These are phyloP conservation scores for Yamadazyma triangularis DNA, from an alignment of 1,139 yeast genomes.

Conservation along the genomic window DNA sequence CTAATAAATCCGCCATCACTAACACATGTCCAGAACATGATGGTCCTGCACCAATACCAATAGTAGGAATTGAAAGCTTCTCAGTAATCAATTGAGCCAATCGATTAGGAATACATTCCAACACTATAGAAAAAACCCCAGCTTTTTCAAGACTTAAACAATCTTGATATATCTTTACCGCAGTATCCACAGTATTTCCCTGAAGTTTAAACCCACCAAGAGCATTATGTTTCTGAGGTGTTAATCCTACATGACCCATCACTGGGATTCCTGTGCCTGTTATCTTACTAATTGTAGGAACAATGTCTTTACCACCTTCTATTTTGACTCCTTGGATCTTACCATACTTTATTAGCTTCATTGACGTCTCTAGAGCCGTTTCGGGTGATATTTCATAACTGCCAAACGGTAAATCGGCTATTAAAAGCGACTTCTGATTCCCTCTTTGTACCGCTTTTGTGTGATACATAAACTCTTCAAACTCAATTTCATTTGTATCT, in stretches of 20 bases:
- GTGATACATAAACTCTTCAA: conserved; percentile 78
- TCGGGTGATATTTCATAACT: conserved; percentile 62
- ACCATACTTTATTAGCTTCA: conserved; percentile 58
- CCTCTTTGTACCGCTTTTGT: conserved; percentile 76
- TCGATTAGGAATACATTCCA: conserved; percentile 83
- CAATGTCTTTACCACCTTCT: conserved; percentile 77
- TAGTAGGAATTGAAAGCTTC: conserved; percentile 66
- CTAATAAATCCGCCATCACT: conserved; percentile 81
- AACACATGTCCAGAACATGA: conserved; percentile 84
- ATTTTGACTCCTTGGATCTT: conserved; percentile 74
- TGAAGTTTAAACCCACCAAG: conserved; percentile 88
- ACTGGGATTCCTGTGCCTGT: conserved; percentile 78
- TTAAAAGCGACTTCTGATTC: conserved; percentile 54
- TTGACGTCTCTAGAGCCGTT: conserved; percentile 64
- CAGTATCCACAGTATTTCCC: conserved; percentile 57
- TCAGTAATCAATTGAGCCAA: conserved; percentile 66
- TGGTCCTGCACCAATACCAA: conserved; percentile 95
- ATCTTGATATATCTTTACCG: conserved; percentile 60
- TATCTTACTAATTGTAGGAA: conserved; percentile 42
- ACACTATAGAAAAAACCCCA: conserved; percentile 71
- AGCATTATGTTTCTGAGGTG: conserved; percentile 80
- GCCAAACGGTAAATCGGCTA: conserved; percentile 93
- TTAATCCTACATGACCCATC: conserved; percentile 87
- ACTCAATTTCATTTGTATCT: conserved; percentile 68
- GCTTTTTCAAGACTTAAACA: conserved; percentile 68